A percentile compares a stretch with the other conserved stretches of the same genome.
phyloP scores from a whole-genome alignment of 768 basidiomycete species.

The Chalciporus piperatus region DNA sequence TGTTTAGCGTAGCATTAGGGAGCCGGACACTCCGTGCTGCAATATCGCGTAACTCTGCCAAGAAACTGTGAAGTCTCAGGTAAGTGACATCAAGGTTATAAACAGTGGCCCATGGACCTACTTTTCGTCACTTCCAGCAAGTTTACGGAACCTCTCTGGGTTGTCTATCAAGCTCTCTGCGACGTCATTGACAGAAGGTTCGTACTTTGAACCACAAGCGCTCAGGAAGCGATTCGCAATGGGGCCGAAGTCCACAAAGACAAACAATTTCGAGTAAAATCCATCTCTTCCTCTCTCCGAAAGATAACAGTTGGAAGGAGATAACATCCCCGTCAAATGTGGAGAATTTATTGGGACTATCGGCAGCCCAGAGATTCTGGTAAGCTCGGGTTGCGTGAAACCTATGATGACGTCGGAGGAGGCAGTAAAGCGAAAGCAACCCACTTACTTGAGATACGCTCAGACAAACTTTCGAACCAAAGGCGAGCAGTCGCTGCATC shows the following conservation, averaged over 20 bases:
- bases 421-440: not conserved
- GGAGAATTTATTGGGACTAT: slow-evolving; percentile 60
- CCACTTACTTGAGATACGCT: slow-evolving; percentile 53
- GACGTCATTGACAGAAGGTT: slow-evolving; percentile 80
- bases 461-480: slow-evolving; percentile 66
- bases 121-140: slow-evolving; percentile 63
- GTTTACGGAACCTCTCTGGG: slow-evolving; percentile 63
- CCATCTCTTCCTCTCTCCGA: slow-evolving; percentile 44
- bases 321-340: slow-evolving; percentile 38
- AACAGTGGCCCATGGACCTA: slow-evolving; percentile 31
- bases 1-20: slow-evolving; percentile 44
- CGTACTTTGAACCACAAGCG: slow-evolving; percentile 78
- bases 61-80: slow-evolving; percentile 48
- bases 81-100: not conserved
- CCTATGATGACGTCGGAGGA: slow-evolving; percentile 34
- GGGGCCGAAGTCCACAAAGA: slow-evolving; percentile 82
- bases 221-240: slow-evolving; percentile 52
- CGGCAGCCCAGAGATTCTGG: slow-evolving; percentile 46
- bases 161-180: slow-evolving; percentile 62
- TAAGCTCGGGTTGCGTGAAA: slow-evolving; percentile 52
- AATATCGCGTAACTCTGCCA: slow-evolving; percentile 76
- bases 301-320: slow-evolving; percentile 68
- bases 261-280: slow-evolving; percentile 76
- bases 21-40: slow-evolving; percentile 59
- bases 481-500: slow-evolving; percentile 47